Base-by-base conservation (phyloP, 805 yeast genomes). In the Ogataea trehalophila region DNA sequence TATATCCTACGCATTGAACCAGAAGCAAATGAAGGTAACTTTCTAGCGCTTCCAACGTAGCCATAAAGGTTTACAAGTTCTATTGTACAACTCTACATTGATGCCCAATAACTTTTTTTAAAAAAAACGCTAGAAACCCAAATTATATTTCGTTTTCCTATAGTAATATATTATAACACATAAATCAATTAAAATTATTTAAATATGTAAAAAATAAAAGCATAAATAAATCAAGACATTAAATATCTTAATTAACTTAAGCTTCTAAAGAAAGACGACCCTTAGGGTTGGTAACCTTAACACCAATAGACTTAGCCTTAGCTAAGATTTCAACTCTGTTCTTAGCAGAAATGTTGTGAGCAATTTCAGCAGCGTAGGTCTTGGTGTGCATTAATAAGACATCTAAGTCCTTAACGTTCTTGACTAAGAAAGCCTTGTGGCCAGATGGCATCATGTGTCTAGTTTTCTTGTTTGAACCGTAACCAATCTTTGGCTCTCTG, bases 361-460 rank as follows among this genome's bases (percentile, higher is more conserved):
- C 96, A 69, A 94, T 94, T 83, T 94, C 99, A 74, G 99, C 99
- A 75, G 99, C 99, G 78, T 88, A 94, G 67, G 96, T 80, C 83
- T 87, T 89, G 79, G 96, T 85, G 90, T 94, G 97, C 82, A 95
- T 78, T 73, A 90, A 81, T 73, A 94, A 82, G 64, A 88, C 85
- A 73, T 95, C 99, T 75, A 94, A 86, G 73, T 92, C 99, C 73
- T 81, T 81, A 59, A 83, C 69, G 88, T 94, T 94, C 73, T 86
- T 81, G 67, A 94, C 97, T 68, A 90, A 79, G 83, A 87, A 87
- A 68, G 87, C 84, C 84, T 90, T 95, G 95, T 88, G 96, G 74
- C 99, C 99, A 59, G 96, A 87, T 74, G 97, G 96, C 71, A 80
- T 76, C 80, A 94, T 72, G 85, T 84, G 88, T 77, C 85, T 89